Evolutionary conservation across 2,329 filamentous ascomycete species (phyloP).

Genomic region (Penicillium sp.): DNA sequence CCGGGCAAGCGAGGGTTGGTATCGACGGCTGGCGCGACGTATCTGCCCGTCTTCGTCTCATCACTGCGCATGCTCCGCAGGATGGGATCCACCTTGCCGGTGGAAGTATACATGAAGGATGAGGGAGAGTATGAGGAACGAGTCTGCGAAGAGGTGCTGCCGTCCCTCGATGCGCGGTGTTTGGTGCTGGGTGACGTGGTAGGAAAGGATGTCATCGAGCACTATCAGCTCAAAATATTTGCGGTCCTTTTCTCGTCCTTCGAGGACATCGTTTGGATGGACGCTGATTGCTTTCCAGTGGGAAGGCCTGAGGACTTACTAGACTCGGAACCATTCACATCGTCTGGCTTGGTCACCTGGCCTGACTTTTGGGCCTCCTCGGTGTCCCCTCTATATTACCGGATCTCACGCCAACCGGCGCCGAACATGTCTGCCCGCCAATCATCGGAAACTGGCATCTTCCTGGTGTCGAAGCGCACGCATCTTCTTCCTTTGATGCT

Average conservation of each 20-base stretch:
- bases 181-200: conserved; percentile 46
- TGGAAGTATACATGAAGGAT: conserved; percentile 46
- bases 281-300: conserved; percentile 56
- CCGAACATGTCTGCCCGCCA: conserved; percentile 36
- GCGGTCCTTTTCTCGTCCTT: conserved; percentile 59
- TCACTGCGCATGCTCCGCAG: conserved; percentile 54
- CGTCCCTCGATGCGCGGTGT: conserved; percentile 43
- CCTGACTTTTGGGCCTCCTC: conserved; percentile 54
- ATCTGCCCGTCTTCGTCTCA: conserved; percentile 51
- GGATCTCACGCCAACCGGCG: conserved; percentile 38
- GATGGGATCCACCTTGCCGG: conserved; percentile 50
- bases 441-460: conserved; percentile 37
- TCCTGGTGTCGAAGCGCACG: conserved; percentile 38
- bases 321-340: conserved; percentile 51
- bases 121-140: conserved; percentile 40
- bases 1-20: conserved; percentile 50
- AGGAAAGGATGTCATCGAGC: conserved; percentile 37
- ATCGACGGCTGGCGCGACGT: conserved; percentile 49
- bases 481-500: conserved; percentile 36
- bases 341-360: conserved; percentile 56
- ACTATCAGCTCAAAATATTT: conserved; percentile 58
- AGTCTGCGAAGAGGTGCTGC: conserved; percentile 42
- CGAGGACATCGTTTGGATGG: conserved; percentile 58
- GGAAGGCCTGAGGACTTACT: conserved; percentile 49
- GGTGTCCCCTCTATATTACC: conserved; percentile 45